Evolutionary conservation across 345 rosid genomes (phyloP).

Genomic region (Salix dunnii): DNA sequence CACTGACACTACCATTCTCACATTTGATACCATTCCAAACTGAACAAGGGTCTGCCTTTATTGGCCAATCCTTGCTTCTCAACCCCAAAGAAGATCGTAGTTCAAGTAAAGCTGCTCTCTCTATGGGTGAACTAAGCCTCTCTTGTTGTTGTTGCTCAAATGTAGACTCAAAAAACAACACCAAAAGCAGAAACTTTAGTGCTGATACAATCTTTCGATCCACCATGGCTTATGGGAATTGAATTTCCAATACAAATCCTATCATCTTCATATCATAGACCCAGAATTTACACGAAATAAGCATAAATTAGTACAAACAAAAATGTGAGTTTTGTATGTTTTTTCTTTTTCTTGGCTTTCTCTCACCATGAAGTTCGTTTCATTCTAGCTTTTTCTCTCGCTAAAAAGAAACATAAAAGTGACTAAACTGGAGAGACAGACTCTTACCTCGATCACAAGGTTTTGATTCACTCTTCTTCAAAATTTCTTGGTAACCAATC

Average conservation of each 20-base stretch:
- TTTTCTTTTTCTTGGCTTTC: background rate
- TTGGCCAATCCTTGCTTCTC: constrained; percentile 87
- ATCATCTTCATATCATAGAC: constrained; percentile 24
- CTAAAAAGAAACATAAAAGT: background rate
- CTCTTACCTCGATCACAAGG: constrained; percentile 3
- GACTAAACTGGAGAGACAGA: background rate
- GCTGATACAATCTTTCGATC: constrained; percentile 41
- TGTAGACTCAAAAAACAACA: constrained; percentile 46
- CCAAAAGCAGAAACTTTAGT: constrained; percentile 36
- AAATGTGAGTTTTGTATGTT: background rate
- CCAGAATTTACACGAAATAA: background rate
- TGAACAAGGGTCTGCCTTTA: constrained; percentile 71
- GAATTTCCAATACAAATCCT: constrained; percentile 3
- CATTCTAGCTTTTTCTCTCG: background rate
- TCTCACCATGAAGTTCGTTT: background rate
- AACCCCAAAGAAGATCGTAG: constrained; percentile 93
- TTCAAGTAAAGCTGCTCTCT: constrained; percentile 55
- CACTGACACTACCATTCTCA: constrained; percentile 55
- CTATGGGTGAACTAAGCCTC: constrained; percentile 44
- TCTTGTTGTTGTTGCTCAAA: constrained; percentile 49
- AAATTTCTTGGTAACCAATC: constrained; percentile 16
- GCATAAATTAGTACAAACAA: background rate
- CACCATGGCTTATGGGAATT: constrained; percentile 50
- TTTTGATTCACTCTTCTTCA: background rate
- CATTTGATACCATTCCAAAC: constrained; percentile 73